Evolutionary conservation across 352 stramenopile genomes (phyloP), one percentile per base, ranked within the genome.

Genomic region (Pythium myriotylum): DNA sequence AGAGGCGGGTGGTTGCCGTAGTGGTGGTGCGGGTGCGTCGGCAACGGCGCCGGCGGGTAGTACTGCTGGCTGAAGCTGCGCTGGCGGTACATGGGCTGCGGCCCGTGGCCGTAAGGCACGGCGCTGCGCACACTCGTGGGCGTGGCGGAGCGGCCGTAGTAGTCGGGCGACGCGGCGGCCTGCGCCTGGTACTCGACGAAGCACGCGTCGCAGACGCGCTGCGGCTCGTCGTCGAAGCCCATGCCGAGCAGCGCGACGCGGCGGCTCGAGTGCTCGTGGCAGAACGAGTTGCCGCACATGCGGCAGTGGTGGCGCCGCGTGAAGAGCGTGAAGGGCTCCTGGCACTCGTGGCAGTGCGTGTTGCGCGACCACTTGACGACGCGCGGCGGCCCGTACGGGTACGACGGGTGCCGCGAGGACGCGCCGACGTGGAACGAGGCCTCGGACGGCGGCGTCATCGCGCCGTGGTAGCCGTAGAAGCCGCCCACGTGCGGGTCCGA

Each of bases 201-300:
- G 58, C 87, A 95, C n/a, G 81, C 77, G 52, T 95, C 85, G 42
- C 87, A 95, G 60, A 95, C 87, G 24, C 87, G 85, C 58, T 92
- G 81, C 40, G 87, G 87, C 58, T 92, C 85, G 45, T 91, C 74
- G 41, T 93, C 82, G 37, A 92, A 94, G 33, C 87, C 87, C 43
- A 93, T 92, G 23, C 81, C 81, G 19, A 85, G 73, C 19, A 95
- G 71, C 12, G 84, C 80, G 16, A 92, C 72, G 8, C 85, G 83
- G 14, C 85, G 80, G 46, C 70, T 92, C 33, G 87, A 94, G 62
- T 94, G 85, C 35, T 94, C 73, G 54, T 93, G 83, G 53, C 87
- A 95, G 70, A 95, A 95, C 42, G 84, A 94, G 43, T 90, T 89
- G 20, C 87, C 87, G 46, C 87, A 95, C 77, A 92, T 91, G 26